Evolutionary conservation across 2,329 filamentous ascomycete genomes (phyloP), one percentile per base, ranked within the genome.

Genomic region (Gremmenia infestans): DNA sequence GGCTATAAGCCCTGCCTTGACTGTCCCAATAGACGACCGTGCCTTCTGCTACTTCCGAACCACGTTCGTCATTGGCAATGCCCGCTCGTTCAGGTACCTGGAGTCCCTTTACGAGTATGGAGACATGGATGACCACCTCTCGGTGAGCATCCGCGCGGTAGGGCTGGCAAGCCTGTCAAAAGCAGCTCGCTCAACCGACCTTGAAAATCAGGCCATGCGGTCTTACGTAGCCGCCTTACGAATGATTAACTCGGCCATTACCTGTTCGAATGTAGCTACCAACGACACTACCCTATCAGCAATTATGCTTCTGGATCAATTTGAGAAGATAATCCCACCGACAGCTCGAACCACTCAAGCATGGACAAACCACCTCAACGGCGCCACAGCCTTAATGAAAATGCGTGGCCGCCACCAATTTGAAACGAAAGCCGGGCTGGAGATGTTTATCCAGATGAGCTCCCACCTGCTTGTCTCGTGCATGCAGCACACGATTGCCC

Each of bases 401-500:
- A 70, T 80, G 62, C 73, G 78, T 43, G 78, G 78, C 17, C 59
- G 70, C 6, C 66, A 65, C 4, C 78, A 79, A 58, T 79, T 81
- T 61, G 66, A 65, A 47, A 78, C 76, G 15, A 70, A 69, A 49
- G 75, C 75, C 4, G 77, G 78, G 4, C 68, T 73, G 35, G 72
- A 75, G 54, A 80, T 81, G 77, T 81, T 81, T 61, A 71, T 76
- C 53, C 79, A 80, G 76, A 72, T 81, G 46, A 78, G 72, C 37
- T 73, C 79, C 55, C 76, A 74, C 49, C 73, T 78, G 36, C 70
- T 78, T 53, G 74, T 80, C 60, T 76, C 72, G 60, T 81, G 78
- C 63, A 74, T 80, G 37, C 77, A 79, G 57, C 73, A 72, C 51
- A 73, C 74, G 17, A 65, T 76, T 37, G 74, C 78, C 7, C 78